These are phyloP conservation scores for Flaveria floridana DNA, from an alignment of 140 eudicot species.

Conservation along the genomic window DNA sequence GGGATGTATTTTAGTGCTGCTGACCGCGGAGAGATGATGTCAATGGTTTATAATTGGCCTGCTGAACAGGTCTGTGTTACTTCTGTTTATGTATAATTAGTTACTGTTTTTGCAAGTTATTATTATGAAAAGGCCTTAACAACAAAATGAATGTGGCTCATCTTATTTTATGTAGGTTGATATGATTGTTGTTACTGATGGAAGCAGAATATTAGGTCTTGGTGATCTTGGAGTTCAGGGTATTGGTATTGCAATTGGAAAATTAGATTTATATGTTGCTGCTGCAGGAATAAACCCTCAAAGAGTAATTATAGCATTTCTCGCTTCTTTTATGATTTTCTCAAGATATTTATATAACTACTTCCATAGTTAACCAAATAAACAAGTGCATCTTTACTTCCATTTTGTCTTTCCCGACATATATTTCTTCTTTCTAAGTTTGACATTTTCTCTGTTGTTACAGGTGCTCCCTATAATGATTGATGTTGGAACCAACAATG, in stretches of 20 bases:
- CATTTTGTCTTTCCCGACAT: not conserved
- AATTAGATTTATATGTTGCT: constrained; percentile 94
- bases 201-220: constrained; percentile 96
- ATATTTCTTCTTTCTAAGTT: constrained; percentile 3
- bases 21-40: constrained; percentile 99
- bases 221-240: constrained; percentile 99
- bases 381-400: too few species aligned
- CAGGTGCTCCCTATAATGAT: constrained; percentile 98
- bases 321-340: not conserved
- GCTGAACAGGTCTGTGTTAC: constrained; percentile 81
- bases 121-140: constrained; percentile 2
- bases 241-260: constrained; percentile 90
- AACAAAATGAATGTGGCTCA: constrained; percentile 2
- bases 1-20: constrained; percentile 97
- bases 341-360: constrained; percentile 19
- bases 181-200: constrained; percentile 99
- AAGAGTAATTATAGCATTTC: constrained; percentile 55
- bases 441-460: constrained; percentile 15
- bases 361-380: not conserved
- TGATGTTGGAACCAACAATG: constrained; percentile 97
- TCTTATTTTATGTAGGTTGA: constrained; percentile 58
- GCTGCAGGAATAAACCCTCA: constrained; percentile 99
- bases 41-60: constrained; percentile 99
- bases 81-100: not conserved
- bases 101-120: not conserved